Conservation (phyloP, 306 rosid species). For the Dicorynia guianensis region DNA sequence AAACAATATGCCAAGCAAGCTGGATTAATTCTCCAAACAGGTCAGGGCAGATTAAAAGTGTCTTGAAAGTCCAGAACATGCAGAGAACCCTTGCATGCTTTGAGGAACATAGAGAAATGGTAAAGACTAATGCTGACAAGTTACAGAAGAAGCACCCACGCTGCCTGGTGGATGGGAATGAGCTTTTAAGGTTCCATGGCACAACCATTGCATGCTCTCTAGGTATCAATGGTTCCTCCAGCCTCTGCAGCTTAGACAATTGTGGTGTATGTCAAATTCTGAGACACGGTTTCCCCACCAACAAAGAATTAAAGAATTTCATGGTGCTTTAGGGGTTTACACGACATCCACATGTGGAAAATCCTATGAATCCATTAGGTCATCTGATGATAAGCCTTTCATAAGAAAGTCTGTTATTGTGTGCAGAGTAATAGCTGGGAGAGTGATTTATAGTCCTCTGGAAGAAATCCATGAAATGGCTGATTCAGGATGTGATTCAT, state of each 20-base stretch:
- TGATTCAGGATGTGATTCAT: conserved; percentile 52
- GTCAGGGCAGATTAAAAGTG: conserved; percentile 46
- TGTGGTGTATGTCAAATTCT: conserved; percentile 68
- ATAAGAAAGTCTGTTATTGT: conserved; percentile 54
- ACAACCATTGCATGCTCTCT: conserved; percentile 68
- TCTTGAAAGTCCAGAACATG: conserved; percentile 59
- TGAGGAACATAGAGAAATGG: conserved; percentile 65
- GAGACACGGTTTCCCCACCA: conserved; percentile 54
- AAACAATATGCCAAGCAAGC: conserved; percentile 58
- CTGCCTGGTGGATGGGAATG: conserved; percentile 75
- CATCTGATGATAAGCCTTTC: conserved; percentile 22
- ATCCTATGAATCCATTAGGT: conserved; percentile 51
- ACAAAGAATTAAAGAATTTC: conserved; percentile 42
- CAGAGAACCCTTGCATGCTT: conserved; percentile 51
- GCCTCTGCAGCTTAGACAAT: conserved; percentile 45
- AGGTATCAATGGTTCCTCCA: conserved; percentile 44
- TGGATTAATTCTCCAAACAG: conserved; percentile 31
- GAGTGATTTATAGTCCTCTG: conserved; percentile 30
- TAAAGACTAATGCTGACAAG: conserved; percentile 55
- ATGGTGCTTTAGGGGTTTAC: conserved; percentile 45
- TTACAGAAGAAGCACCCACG: conserved; percentile 52
- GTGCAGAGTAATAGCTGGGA: conserved; percentile 80
- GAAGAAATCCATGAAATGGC: conserved; percentile 41
- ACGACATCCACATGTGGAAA: conserved; percentile 54
- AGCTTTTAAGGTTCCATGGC: conserved; percentile 72